Base-by-base conservation (phyloP, 495 filamentous ascomycete genomes). In the Aspergillus olivimuriae region DNA sequence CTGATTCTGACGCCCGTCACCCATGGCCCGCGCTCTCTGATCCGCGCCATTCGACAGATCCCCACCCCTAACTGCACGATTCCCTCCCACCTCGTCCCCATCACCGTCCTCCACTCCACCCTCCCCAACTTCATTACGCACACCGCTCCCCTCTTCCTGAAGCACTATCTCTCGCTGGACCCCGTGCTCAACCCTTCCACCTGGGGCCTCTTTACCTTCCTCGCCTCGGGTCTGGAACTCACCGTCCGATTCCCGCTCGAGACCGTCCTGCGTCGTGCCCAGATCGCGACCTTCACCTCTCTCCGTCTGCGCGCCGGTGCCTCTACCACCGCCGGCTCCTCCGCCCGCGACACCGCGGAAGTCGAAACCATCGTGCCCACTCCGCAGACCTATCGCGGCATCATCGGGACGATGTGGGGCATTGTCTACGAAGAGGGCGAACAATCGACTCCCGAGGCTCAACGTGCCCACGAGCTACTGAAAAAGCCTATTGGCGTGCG, bases 201-300 rank as follows among this genome's bases (percentile, higher is more conserved):
- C 22, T 95, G 89, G 73, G 83, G 80, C 26, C 53, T 95, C 39
- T 77, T 80, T 44, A 82, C 82, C 33, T 95, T 95, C 66, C 63
- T 85, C 46, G 75, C 83, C 34, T 84, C 83, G 12, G 77, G 77
- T 1, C 71, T 78, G n/a, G 94, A 94, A 31, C 73, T 96, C 10
- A 86, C 85, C 46, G 66, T 95, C 44, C 84, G 86, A 47, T 76
- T 96, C 11, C 92, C 92, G 0, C 73, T 97, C 14, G 92, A 98
- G 57, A 96, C 92, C 2, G 86, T 95, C 8, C 76, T 96, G 5
- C 80, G 92, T 11, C 75, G 92, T 40, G 92, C 85, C 0, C 92
- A 97, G 61, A 82, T 90, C 36, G 72, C 78, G 5, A 81, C 86
- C 1, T 72, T 67, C 55, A 74, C 70, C 7, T 70, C 67, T 24